Evolutionary conservation across 495 filamentous ascomycete genomes (phyloP).

Genomic region (Xylaria venustula): DNA sequence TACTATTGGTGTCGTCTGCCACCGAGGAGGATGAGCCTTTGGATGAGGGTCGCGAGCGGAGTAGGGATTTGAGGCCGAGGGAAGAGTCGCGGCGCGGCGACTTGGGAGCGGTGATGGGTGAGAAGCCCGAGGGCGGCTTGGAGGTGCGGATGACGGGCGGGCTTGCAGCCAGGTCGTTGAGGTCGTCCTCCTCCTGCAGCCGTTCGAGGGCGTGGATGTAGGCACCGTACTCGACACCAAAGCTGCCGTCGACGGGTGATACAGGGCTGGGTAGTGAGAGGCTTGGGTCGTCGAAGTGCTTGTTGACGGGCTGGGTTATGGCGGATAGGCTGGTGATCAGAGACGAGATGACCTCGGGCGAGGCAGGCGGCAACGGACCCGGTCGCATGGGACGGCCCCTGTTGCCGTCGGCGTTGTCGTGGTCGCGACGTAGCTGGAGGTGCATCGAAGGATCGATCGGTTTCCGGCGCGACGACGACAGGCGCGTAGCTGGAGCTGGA

Average conservation of each 20-base stretch:
- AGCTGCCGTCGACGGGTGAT: constrained; percentile 50
- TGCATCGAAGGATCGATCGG: constrained; percentile 36
- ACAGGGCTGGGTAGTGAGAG: constrained; percentile 46
- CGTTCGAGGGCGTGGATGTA: constrained; percentile 43
- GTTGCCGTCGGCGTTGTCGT: not conserved
- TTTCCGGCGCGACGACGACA: constrained; percentile 27
- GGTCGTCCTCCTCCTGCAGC: constrained; percentile 57
- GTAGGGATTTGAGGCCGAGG: constrained; percentile 31
- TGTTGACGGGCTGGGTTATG: constrained; percentile 73
- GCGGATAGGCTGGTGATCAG: constrained; percentile 88
- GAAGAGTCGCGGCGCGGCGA: constrained; percentile 47
- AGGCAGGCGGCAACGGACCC: constrained; percentile 61
- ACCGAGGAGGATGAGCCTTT: constrained; percentile 50
- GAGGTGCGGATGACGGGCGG: constrained; percentile 84
- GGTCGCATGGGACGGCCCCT: too few species aligned
- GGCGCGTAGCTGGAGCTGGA: constrained; percentile 7
- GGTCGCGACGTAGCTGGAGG: constrained; percentile 18
- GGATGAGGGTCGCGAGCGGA: constrained; percentile 51
- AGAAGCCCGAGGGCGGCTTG: constrained; percentile 73
- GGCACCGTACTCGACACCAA: constrained; percentile 70
- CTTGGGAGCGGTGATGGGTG: constrained; percentile 61
- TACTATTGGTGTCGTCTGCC: constrained; percentile 54
- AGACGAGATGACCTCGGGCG: constrained; percentile 90
- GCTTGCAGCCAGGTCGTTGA: constrained; percentile 65
- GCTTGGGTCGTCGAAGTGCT: constrained; percentile 66